Conservation (phyloP, 169 alveolate species). For the Toxoplasma gondii region DNA sequence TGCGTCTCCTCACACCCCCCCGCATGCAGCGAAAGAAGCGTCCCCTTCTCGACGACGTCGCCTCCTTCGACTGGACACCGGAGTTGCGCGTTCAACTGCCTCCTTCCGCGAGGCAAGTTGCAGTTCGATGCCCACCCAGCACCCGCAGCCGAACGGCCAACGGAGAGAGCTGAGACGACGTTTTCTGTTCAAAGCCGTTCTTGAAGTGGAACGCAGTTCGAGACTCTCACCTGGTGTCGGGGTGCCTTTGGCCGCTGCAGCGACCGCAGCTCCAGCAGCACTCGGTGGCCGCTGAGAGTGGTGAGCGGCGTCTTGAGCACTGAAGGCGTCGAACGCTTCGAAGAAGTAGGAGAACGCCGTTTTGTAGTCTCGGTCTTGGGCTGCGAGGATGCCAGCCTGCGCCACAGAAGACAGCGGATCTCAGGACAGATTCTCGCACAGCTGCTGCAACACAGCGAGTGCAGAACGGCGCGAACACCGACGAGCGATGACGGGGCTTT, state of each 20-base stretch:
- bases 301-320: slow-evolving; percentile 78
- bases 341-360: slow-evolving; percentile 96
- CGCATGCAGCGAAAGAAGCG: too few relatives aligned
- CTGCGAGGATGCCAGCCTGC: slow-evolving; percentile 64
- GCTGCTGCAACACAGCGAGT: neutral
- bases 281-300: slow-evolving; percentile 10
- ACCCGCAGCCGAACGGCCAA: too few relatives aligned
- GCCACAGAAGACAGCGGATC: neutral
- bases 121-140: too few relatives aligned
- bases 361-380: slow-evolving; percentile 85
- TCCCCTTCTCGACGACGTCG: too few relatives aligned
- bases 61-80: too few relatives aligned
- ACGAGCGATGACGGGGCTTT: neutral
- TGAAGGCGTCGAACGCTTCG: slow-evolving; percentile 95
- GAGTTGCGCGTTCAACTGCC: too few relatives aligned
- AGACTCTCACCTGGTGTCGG: neutral
- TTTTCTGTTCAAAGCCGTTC: too few relatives aligned
- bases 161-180: too few relatives aligned
- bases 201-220: too few relatives aligned
- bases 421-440: neutral
- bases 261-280: neutral
- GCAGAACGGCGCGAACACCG: neutral
- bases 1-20: too few relatives aligned
- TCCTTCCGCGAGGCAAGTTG: too few relatives aligned
- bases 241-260: neutral